Evolutionary conservation across 2,329 filamentous ascomycete species (phyloP).

Genomic region (Colletotrichum sp.): DNA sequence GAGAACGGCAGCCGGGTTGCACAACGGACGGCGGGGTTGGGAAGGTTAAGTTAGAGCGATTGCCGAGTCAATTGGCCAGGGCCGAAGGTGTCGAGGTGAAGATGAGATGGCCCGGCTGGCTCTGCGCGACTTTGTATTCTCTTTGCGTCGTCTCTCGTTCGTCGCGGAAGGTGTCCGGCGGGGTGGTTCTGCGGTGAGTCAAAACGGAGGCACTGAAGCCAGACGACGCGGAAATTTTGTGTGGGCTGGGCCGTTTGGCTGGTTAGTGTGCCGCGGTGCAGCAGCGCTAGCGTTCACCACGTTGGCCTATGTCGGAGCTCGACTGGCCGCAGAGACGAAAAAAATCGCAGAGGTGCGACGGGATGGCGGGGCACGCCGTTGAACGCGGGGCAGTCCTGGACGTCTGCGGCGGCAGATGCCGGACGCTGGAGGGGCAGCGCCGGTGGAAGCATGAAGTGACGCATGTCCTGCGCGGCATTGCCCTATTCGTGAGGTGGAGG

Average conservation of each 20-base stretch:
- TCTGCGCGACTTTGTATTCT: constrained; percentile 16
- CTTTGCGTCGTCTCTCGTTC: background rate
- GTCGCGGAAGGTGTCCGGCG: constrained; percentile 13
- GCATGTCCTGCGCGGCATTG: constrained; percentile 6
- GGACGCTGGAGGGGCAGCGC: constrained; percentile 13
- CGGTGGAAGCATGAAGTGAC: background rate
- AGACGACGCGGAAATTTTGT: constrained; percentile 13
- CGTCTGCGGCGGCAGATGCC: constrained; percentile 7
- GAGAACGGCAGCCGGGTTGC: background rate
- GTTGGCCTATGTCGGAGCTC: constrained; percentile 26
- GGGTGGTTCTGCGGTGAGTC: constrained; percentile 17
- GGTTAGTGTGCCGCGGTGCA: background rate
- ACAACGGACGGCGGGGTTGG: background rate
- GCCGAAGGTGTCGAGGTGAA: background rate
- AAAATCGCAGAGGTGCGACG: background rate
- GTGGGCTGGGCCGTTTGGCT: constrained; percentile 8
- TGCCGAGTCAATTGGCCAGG: constrained; percentile 12
- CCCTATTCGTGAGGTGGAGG: background rate
- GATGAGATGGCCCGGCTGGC: background rate
- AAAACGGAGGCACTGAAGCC: background rate
- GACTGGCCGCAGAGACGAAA: background rate
- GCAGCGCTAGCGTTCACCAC: constrained; percentile 1
- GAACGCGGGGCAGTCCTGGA: constrained; percentile 22
- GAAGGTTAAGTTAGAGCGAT: background rate
- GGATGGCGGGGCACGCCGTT: constrained; percentile 25